Evolutionary conservation across 495 filamentous ascomycete species (phyloP).

Genomic region (Trichoderma virens): DNA sequence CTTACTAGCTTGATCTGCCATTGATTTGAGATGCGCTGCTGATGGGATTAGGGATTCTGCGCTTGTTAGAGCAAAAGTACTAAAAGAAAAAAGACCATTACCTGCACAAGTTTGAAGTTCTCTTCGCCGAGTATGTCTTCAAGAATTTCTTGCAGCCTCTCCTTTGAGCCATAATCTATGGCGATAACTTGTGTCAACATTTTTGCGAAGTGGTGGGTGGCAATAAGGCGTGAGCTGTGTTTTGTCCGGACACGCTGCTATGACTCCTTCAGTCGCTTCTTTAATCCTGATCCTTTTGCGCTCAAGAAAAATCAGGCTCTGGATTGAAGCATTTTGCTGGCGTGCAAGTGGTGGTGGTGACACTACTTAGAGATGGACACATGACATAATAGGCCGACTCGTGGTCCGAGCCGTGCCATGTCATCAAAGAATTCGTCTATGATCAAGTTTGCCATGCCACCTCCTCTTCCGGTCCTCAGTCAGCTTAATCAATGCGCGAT

Average conservation of each 20-base stretch:
- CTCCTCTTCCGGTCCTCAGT: too few relatives aligned
- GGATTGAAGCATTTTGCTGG: too few relatives aligned
- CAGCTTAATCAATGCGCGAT: too few relatives aligned
- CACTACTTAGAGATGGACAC: too few relatives aligned
- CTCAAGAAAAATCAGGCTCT: too few relatives aligned
- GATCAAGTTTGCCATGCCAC: too few relatives aligned
- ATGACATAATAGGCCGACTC: too few relatives aligned
- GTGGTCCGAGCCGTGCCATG: too few relatives aligned
- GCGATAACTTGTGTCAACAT: background rate
- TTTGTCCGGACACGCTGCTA: background rate
- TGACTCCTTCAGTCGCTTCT: background rate
- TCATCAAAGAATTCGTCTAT: too few relatives aligned
- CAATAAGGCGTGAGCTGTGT: background rate
- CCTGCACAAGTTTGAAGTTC: background rate
- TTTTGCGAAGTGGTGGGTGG: background rate
- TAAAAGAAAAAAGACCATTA: background rate
- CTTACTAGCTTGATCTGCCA: background rate
- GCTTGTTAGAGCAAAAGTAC: background rate
- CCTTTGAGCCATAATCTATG: background rate
- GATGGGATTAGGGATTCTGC: background rate
- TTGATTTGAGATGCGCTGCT: slow-evolving; percentile 1
- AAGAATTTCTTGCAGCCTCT: background rate
- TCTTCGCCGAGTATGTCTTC: background rate
- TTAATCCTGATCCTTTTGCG: background rate
- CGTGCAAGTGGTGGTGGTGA: too few relatives aligned